phyloP scores from a whole-genome alignment of 2,329 filamentous ascomycete species.

The Epicoccum nigrum region DNA sequence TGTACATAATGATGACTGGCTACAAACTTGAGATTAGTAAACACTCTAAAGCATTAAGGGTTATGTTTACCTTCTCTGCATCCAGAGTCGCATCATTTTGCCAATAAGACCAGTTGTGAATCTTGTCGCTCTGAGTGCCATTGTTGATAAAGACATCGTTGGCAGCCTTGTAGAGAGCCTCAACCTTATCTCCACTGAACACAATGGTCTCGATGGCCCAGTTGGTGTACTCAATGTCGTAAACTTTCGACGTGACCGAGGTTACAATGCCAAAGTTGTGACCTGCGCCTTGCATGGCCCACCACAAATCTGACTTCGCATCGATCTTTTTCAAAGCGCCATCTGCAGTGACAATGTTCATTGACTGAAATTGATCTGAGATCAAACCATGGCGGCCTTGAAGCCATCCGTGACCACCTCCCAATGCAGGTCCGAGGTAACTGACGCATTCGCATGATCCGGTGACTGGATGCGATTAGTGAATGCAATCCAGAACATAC shows the following conservation, averaged over 20 bases:
- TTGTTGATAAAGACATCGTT: constrained; percentile 55
- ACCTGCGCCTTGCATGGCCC: constrained; percentile 63
- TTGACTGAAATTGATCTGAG: constrained; percentile 60
- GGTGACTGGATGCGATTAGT: constrained; percentile 26
- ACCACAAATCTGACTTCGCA: constrained; percentile 59
- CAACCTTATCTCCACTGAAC: constrained; percentile 55
- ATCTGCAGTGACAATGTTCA: constrained; percentile 60
- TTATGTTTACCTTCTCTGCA: constrained; percentile 15
- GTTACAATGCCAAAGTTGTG: constrained; percentile 66
- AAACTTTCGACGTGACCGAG: constrained; percentile 51
- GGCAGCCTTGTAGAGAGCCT: constrained; percentile 54
- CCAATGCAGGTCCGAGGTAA: constrained; percentile 58
- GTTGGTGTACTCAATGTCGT: constrained; percentile 32
- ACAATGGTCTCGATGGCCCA: constrained; percentile 34
- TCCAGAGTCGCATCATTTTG: constrained; percentile 26
- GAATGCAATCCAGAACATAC: not conserved
- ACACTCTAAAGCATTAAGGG: accelerated
- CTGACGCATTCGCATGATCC: constrained; percentile 59
- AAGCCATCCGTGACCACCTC: constrained; percentile 63
- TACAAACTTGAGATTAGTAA: not conserved
- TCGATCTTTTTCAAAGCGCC: constrained; percentile 52
- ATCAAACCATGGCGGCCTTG: constrained; percentile 61
- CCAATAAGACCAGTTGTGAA: constrained; percentile 35
- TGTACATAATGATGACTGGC: constrained; percentile 31
- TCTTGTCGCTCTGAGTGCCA: constrained; percentile 52